A percentile compares a stretch with the other conserved stretches of the same genome.
Conservation (phyloP, 345 rosid genomes). For the Rhodamnia argentea region DNA sequence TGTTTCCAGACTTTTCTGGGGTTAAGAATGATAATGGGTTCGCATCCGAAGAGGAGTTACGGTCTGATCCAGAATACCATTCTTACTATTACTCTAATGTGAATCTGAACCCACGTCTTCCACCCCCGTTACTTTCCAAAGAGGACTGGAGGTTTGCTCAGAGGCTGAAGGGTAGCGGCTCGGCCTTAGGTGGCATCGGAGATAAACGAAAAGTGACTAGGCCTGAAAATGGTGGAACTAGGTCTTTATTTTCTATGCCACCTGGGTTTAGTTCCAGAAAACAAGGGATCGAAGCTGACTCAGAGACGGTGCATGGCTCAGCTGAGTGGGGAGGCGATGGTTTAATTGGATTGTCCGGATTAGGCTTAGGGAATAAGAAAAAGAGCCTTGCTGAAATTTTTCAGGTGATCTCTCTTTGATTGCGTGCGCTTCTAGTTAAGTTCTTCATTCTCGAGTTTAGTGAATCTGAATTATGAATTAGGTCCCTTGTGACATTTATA, state of each 20-base stretch:
- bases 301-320: constrained; percentile 29
- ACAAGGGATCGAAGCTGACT: constrained; percentile 35
- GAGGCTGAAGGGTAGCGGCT: constrained; percentile 53
- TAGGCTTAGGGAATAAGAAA: constrained; percentile 61
- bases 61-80: constrained; percentile 74
- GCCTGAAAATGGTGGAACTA: constrained; percentile 28
- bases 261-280: constrained; percentile 72
- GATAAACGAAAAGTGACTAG: constrained; percentile 52
- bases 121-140: constrained; percentile 78
- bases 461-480: not conserved
- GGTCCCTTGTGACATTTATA: not conserved
- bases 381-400: constrained; percentile 69
- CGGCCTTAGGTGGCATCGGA: constrained; percentile 59
- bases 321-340: constrained; percentile 79
- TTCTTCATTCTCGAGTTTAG: not conserved
- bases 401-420: constrained; percentile 38
- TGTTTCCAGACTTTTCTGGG: constrained; percentile 33
- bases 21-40: constrained; percentile 34
- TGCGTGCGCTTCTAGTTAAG: not conserved
- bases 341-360: constrained; percentile 60
- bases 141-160: constrained; percentile 85
- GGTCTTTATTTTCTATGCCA: constrained; percentile 58
- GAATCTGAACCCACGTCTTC: constrained; percentile 85
- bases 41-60: constrained; percentile 51
- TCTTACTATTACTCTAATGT: constrained; percentile 65